A percentile compares a stretch with the other conserved stretches of the same genome.
These are phyloP conservation scores for Fusarium longipes DNA, from an alignment of 2,329 filamentous ascomycete species.

Conservation along the genomic window DNA sequence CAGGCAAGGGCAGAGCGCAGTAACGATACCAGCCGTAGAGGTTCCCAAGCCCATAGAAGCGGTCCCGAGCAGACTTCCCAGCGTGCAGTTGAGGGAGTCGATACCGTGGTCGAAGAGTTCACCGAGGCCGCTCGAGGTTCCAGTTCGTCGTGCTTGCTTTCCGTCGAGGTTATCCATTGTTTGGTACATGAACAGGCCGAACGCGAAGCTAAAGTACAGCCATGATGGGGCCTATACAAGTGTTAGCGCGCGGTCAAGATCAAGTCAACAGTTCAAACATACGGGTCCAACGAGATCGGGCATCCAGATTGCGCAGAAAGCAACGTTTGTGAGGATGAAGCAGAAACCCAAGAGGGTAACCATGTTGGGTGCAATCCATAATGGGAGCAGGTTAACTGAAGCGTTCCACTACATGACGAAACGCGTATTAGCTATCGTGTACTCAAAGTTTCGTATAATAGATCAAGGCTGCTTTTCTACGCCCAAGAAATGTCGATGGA, in stretches of 20 bases:
- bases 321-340: slow-evolving; percentile 90
- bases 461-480: not conserved
- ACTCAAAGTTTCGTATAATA: slow-evolving; percentile 8
- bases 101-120: slow-evolving; percentile 99
- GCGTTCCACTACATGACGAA: slow-evolving; percentile 83
- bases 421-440: slow-evolving; percentile 37
- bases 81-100: slow-evolving; percentile 96
- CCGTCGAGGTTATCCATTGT: slow-evolving; percentile 99
- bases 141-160: slow-evolving; percentile 94
- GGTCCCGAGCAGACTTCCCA: slow-evolving; percentile 89
- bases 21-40: slow-evolving; percentile 87
- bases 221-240: slow-evolving; percentile 78
- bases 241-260: slow-evolving; percentile 19
- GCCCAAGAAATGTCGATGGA: slow-evolving; percentile 3
- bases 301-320: slow-evolving; percentile 78
- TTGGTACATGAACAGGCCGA: slow-evolving; percentile 98
- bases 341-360: slow-evolving; percentile 95
- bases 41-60: slow-evolving; percentile 93
- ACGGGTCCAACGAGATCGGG: slow-evolving; percentile 92
- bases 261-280: slow-evolving; percentile 53
- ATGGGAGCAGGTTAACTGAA: slow-evolving; percentile 87
- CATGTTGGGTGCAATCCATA: slow-evolving; percentile 99
- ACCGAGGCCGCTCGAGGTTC: slow-evolving; percentile 92
- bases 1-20: slow-evolving; percentile 87
- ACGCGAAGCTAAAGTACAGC: slow-evolving; percentile 95